Base-by-base conservation (phyloP, 768 basidiomycete species). In the Pholiota molesta region DNA sequence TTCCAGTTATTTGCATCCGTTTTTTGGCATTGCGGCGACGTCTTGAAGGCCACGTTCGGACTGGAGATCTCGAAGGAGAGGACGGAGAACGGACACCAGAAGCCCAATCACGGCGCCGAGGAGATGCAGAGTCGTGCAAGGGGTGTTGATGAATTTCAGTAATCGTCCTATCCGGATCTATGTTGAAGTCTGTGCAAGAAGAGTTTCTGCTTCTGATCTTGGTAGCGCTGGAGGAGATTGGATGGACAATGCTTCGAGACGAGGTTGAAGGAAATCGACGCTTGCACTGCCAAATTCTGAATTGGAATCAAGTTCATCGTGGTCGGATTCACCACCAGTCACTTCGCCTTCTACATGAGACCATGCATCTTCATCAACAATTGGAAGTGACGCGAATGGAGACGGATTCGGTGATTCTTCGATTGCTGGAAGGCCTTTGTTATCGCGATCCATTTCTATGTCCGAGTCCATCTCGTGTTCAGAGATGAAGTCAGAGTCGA, bases 41-140 rank as follows among this genome's bases (percentile, higher is more conserved):
- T 23, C 68, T 60, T 3, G 65, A 54, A 37, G 63, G 68, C 19
- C 73, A 65, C 56, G 75, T 66, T 53, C 86, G 73, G 7, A 74
- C 79, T 29, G 86, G 86, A 0, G 86, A 87, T 28, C 83, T 77
- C 3, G 84, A 84, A 13, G 83, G 86, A 0, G 85, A 86, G 5
- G 85, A 85, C 3, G 82, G 66, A 1, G 83, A 21, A n/a, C 57
- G 57, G 9, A 33, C 11, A 31, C 14, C 5, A 17, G 33, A 21
- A 2, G 57, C 39, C 47, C 57, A 49, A 10, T 58, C 47, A 28
- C 57, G 57, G n/a, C 47, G n/a, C 14, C 57, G 40, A 39, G 57
- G 45, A 39, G 47, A 58, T 19, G 33, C 23, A 16, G 9, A 29
- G 19, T 26, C 56, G n/a, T 29, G 14, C 13, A 45, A 14, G n/a